These are phyloP conservation scores for Rhodomyrtus tomentosa DNA, from an alignment of 345 rosid genomes.

Conservation along the genomic window DNA sequence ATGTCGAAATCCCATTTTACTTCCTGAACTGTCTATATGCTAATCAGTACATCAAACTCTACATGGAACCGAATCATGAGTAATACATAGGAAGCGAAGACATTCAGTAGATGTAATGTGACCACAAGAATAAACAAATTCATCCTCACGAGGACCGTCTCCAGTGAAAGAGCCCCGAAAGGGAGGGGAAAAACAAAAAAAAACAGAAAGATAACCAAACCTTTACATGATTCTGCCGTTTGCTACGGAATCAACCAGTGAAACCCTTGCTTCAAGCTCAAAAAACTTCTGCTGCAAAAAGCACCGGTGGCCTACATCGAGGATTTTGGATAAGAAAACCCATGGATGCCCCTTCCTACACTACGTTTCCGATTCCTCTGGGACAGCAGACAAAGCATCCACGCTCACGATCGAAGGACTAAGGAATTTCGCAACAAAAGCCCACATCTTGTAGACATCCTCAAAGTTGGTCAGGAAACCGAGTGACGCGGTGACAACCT, in stretches of 20 bases:
- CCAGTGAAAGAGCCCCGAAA: neutral
- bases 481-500: conserved; percentile 62
- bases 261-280: conserved; percentile 1
- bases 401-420: conserved; percentile 25
- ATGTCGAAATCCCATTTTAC: conserved; percentile 3
- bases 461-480: conserved; percentile 61
- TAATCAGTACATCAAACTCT: conserved; percentile 17
- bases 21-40: conserved; percentile 6
- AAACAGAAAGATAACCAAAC: conserved; percentile 3
- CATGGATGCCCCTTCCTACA: neutral
- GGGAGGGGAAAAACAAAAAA: neutral
- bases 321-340: neutral
- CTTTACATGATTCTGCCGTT: conserved; percentile 1
- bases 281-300: neutral
- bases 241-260: conserved; percentile 1
- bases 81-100: conserved; percentile 1
- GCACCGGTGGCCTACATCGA: neutral
- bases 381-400: conserved; percentile 24
- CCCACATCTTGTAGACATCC: conserved; percentile 64
- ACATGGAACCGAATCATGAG: conserved; percentile 8
- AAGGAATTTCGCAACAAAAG: conserved; percentile 48
- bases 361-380: conserved; percentile 34
- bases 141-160: conserved; percentile 6
- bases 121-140: conserved; percentile 18
- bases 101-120: neutral